Evolutionary conservation across 2,329 filamentous ascomycete species (phyloP), one percentile per base, ranked within the genome.

Genomic region (Coleophoma cylindrospora): DNA sequence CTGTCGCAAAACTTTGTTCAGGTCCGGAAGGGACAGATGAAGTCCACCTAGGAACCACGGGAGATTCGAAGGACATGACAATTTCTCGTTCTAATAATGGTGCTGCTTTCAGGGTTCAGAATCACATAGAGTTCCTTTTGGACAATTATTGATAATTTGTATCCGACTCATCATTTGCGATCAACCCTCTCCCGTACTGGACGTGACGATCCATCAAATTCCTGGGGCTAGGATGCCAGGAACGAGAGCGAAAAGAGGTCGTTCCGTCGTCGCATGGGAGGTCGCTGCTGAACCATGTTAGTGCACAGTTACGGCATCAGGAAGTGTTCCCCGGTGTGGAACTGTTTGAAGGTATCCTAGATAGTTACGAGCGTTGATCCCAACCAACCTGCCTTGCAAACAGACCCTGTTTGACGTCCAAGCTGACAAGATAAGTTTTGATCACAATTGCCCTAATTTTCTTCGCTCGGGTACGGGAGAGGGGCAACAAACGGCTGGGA

Each of bases 321-420:
- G 52, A 50, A 56, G 22, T 40, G 43, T 48, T 57, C 57, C 56
- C 57, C 55, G 55, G 54, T 17, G 41, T 44, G 41, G 57, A 54
- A 50, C 36, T 14, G 36, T 52, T 49, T 43, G 40, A 22, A 43
- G 40, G 40, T 43, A 55, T 49, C 50, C 53, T 33, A 27, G 53
- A 36, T 43, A 27, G 27, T 27, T 27, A 27, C 27, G 27, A 27
- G 27, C 3, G 27, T 27, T 27, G 27, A 27, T 27, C 27, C 27
- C 37, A 36, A 17, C 15, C n/a, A 27, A n/a, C 49, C 48, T 50
- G 33, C 12, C 44, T 50, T 41, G 32, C 38, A 22, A 34, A 43
- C 17, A 47, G 38, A 40, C 41, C 41, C 22, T 44, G 27, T 27
- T 27, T 27, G 27, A 41, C 15, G 40, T 44, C 41, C 17, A 44